Base-by-base conservation (phyloP, 2,329 filamentous ascomycete genomes). In the Aschersonia sp. region DNA sequence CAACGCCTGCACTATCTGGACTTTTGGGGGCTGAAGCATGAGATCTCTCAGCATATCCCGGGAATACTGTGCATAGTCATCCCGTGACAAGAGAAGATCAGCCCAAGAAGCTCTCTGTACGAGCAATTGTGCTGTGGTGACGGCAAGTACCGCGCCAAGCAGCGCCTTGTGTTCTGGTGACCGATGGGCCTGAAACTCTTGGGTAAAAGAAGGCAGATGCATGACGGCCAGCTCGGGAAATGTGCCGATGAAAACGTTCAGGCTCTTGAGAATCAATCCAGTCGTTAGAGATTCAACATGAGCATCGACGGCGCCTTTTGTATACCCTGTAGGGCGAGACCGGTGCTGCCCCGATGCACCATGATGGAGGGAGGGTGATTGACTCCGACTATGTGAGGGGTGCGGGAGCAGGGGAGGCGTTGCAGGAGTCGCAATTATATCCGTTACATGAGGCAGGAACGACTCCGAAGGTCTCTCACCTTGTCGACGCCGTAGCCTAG, bases 1-100 rank as follows among this genome's bases (percentile, higher is more conserved):
- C n/a, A 69, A 52, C 0, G 65, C 56, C 50, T 70, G 67, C 1
- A 68, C 64, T 0, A 63, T 55, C 31, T 62, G 58, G 3, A 66
- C 52, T 20, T 59, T 60, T 4, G 62, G 62, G 1, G 54, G 51
- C 40, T 58, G 54, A 2, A 61, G 46, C 7, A 61, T 58, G 30
- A 58, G 53, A 5, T 51, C 51, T 3, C 50, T 51, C 9, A 65
- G 55, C 9, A 60, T 47, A 28, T 59, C 51, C 10, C 53, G 51
- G 1, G 60, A 53, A 43, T 62, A 61, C 5, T 55, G 52, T 4
- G 59, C 61, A 47, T 67, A 68, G 1, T 62, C 57, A 30, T 58
- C 60, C 38, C 60, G 61, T 2, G 54, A 45, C 42, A 62, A 53
- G 3, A 65, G 56, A n/a, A 54, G 30, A 32, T 57, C 46, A 20